Evolutionary conservation across 305 asterid genomes (phyloP).

Genomic region (Withania somnifera): DNA sequence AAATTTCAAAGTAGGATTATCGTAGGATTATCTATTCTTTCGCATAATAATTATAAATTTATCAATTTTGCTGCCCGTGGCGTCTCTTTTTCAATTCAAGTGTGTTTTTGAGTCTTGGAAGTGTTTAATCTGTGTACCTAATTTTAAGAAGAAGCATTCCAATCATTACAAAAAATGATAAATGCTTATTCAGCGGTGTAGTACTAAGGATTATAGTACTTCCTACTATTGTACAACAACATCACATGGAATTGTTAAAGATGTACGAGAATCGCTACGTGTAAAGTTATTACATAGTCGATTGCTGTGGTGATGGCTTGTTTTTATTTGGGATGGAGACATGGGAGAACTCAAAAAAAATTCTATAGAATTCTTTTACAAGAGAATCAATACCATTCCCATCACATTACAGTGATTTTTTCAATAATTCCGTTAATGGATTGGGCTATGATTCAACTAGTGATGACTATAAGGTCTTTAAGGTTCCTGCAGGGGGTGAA

Average conservation of each 20-base stretch:
- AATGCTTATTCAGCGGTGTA: not conserved
- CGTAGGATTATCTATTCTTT: no score
- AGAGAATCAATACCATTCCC: not conserved
- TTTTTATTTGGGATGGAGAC: not conserved
- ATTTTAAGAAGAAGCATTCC: not conserved
- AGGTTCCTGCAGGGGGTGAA: no score
- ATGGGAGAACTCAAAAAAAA: not conserved
- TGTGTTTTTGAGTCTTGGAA: not conserved
- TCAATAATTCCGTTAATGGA: not conserved
- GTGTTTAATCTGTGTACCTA: not conserved
- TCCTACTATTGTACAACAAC: not conserved
- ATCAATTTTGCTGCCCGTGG: not conserved
- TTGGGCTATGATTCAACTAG: not conserved
- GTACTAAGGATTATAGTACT: not conserved
- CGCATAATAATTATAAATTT: no score
- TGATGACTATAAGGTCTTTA: not conserved
- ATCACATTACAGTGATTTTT: not conserved
- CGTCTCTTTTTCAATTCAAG: not conserved
- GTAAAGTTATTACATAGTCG: not conserved
- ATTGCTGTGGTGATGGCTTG: not conserved
- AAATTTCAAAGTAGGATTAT: no score
- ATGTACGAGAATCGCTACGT: not conserved
- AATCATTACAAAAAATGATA: not conserved
- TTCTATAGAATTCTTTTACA: not conserved
- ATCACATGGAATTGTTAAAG: not conserved